A percentile compares a stretch with the other conserved stretches of the same genome.
These are phyloP conservation scores for Purpureocillium takamizusanense DNA, from an alignment of 2,329 filamentous ascomycete genomes.

Conservation along the genomic window DNA sequence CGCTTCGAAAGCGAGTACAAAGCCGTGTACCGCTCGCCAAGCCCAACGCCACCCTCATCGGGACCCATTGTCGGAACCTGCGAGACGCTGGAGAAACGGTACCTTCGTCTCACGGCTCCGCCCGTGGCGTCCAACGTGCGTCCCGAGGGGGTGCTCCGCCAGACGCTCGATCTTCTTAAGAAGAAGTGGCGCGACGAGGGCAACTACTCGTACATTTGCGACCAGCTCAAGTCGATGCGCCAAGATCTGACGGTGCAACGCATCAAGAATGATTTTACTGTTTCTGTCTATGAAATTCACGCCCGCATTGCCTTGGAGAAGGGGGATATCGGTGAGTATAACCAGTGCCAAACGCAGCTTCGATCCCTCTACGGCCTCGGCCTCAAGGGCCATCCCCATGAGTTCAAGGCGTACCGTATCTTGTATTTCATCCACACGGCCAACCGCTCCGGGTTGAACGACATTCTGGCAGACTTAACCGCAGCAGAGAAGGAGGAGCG, in stretches of 20 bases:
- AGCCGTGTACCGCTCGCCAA: constrained; percentile 44
- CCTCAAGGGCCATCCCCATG: constrained; percentile 79
- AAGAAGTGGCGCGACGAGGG: constrained; percentile 89
- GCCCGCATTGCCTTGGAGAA: constrained; percentile 96
- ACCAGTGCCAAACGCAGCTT: constrained; percentile 98
- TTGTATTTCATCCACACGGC: constrained; percentile 98
- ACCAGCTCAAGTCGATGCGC: constrained; percentile 97
- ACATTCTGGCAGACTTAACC: constrained; percentile 98
- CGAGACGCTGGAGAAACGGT: constrained; percentile 81
- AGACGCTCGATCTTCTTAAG: constrained; percentile 82
- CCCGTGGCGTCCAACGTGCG: constrained; percentile 85
- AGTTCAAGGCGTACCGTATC: constrained; percentile 99
- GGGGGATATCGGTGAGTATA: constrained; percentile 99
- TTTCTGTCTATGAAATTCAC: constrained; percentile 94
- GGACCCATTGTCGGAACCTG: constrained; percentile 81
- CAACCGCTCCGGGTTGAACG: constrained; percentile 96
- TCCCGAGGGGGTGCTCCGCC: constrained; percentile 67
- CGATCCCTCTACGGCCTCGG: constrained; percentile 82
- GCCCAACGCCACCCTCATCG: constrained; percentile 44
- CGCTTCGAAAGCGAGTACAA: constrained; percentile 68
- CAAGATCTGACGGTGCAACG: constrained; percentile 98
- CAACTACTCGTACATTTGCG: constrained; percentile 96
- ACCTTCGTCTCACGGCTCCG: constrained; percentile 84
- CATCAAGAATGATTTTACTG: constrained; percentile 93
- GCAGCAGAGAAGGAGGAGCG: constrained; percentile 82